These are phyloP conservation scores for Neopestalotiopsis clavispora DNA, from an alignment of 2,329 filamentous ascomycete species.

Conservation along the genomic window DNA sequence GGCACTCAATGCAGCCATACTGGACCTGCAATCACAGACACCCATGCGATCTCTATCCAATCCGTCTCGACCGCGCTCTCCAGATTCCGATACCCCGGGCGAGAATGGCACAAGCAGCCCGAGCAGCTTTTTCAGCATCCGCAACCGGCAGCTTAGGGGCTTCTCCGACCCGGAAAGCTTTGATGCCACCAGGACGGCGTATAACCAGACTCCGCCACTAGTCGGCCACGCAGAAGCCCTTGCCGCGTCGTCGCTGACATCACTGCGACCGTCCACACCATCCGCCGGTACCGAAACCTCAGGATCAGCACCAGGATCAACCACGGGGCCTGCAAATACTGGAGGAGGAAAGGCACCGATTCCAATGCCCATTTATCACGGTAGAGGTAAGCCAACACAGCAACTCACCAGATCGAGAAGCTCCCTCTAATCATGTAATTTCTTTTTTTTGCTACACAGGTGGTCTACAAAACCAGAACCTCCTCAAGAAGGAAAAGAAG, in stretches of 20 bases:
- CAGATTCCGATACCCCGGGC: slow-evolving; percentile 36
- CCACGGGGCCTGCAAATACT: neutral
- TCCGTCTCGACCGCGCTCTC: slow-evolving; percentile 25
- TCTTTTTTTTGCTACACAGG: slow-evolving; percentile 35
- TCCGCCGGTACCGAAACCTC: slow-evolving; percentile 38
- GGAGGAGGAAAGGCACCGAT: slow-evolving; percentile 20
- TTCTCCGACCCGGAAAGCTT: slow-evolving; percentile 49
- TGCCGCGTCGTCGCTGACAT: slow-evolving; percentile 28
- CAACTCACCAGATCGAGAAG: neutral
- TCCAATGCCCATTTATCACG: slow-evolving; percentile 42
- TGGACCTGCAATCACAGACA: slow-evolving; percentile 50
- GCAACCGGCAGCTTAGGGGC: slow-evolving; percentile 42
- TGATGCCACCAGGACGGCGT: slow-evolving; percentile 42
- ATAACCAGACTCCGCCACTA: slow-evolving; percentile 49
- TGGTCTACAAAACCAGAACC: slow-evolving; percentile 55
- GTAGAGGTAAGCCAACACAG: slow-evolving; percentile 44
- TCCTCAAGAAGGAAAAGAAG: slow-evolving; percentile 48
- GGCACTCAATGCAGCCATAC: slow-evolving; percentile 53
- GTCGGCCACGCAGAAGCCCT: slow-evolving; percentile 34
- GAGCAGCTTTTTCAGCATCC: no score
- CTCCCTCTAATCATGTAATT: slow-evolving; percentile 16
- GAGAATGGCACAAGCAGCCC: slow-evolving; percentile 38
- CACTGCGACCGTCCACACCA: slow-evolving; percentile 42
- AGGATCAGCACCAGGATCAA: slow-evolving; percentile 22
- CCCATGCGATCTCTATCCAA: slow-evolving; percentile 27